These are phyloP conservation scores for Gentiana macrophylla DNA, from an alignment of 257 asterid species.

Conservation along the genomic window DNA sequence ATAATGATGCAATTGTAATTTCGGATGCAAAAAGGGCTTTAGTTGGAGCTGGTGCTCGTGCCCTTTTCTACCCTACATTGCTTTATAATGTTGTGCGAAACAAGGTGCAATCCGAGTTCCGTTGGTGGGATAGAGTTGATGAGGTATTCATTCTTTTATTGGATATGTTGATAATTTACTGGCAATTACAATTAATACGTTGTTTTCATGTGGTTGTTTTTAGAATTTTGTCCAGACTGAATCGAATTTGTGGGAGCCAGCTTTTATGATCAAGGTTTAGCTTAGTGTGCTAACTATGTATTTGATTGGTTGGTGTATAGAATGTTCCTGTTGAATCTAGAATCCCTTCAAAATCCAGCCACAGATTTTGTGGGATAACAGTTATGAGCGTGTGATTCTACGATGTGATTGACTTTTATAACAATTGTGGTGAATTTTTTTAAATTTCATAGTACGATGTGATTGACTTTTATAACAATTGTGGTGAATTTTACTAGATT, in stretches of 20 bases:
- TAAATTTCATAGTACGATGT: too few species aligned
- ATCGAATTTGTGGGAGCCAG: not conserved
- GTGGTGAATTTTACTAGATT: too few species aligned
- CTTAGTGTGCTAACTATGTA: not conserved
- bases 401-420: constrained; percentile 2
- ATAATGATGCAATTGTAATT: constrained; percentile 31
- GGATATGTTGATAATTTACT: too few species aligned
- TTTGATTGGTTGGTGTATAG: too few species aligned
- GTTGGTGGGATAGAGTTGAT: constrained; percentile 96
- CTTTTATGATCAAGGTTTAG: not conserved
- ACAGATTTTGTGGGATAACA: too few species aligned
- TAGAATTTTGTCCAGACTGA: too few species aligned
- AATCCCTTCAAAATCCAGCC: too few species aligned
- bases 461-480: too few species aligned
- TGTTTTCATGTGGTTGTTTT: too few species aligned
- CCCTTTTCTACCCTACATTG: constrained; percentile 91
- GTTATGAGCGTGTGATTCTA: not conserved
- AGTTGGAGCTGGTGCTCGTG: constrained; percentile 95
- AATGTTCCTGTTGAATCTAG: too few species aligned
- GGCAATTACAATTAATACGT: too few species aligned
- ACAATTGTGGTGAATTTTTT: too few species aligned
- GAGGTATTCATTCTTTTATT: constrained; percentile 36
- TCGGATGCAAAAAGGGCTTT: constrained; percentile 65
- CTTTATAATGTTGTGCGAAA: constrained; percentile 80
- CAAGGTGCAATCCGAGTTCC: constrained; percentile 80